Base-by-base conservation (phyloP, 2,329 filamentous ascomycete genomes). In the Dothideomycetes sp. region DNA sequence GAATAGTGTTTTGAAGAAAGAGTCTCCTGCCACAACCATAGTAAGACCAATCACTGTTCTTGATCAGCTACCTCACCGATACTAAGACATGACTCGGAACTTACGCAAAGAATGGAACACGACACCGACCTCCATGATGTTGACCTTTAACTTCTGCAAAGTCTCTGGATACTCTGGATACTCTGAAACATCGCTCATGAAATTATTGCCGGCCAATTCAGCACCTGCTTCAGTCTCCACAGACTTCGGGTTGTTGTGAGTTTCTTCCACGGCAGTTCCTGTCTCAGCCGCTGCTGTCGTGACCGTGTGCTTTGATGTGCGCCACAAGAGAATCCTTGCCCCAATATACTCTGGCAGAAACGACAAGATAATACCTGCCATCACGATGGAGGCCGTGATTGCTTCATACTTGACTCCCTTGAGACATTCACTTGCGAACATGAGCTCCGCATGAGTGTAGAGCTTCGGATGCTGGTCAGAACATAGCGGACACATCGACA, bases 281-380 rank as follows among this genome's bases (percentile, higher is more conserved):
- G 22, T 38, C 15, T 18, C 18, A 10, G 29, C 22, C 13, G 38
- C 32, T 20, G 43, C 34, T 22, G 16, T 28, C 18, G 3, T 17
- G 15, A 20, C 27, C 15, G 19, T n/a, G 16, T 29, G 29, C 27
- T 43, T 31, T 4, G 32, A 37, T 13, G 17, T 15, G 12, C 40
- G 32, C 33, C 41, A 39, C 3, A 46, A 51, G 1, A 81, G 66
- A 33, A 81, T 57, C 1, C 80, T 73, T 27, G 78, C 71, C 29
- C 79, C 77, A 10, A 74, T 47, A 50, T 77, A 85, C 53, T 88
- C 83, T 24, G 84, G 68, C 2, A 83, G 51, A 58, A 86, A 87
- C 0, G 82, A 80, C 3, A 86, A 49, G 57, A 86, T 81, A 1
- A 85, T 62, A 0, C 83, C 83, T 0, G 77, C 82, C 76, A 87